Base-by-base conservation (phyloP, 257 asterid genomes). In the Plantago elongata region DNA sequence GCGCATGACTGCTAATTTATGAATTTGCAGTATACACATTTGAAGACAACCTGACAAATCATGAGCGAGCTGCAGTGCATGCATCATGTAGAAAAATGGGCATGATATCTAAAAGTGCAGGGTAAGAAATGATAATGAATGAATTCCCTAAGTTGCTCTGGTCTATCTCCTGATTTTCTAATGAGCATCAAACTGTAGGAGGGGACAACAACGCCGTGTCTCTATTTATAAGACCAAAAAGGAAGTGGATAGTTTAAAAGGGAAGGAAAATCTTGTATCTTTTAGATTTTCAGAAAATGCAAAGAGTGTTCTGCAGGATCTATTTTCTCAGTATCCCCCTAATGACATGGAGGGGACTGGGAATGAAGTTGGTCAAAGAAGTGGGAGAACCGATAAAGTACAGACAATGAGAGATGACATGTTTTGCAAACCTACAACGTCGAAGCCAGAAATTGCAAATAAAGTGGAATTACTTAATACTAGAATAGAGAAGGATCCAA, bases 321-420 rank as follows among this genome's bases (percentile, higher is more conserved):
- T 85, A 66, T 92, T 92, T 75, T 78, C 83, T 67, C 83, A 18
- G 50, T 79, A 80, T 64, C 99, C 99, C 51, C 99, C 99, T 27
- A 83, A 70, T 66, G 89, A 76, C 27, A 78, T 51, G 60, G 95
- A 81, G 69, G 66, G 55, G 66, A 52, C 72, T 62, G 83, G 77
- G 57, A 69, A 77, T 71, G 71, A 69, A 64, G 58, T 68, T 44
- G 78, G 61, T 52, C 65, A 75, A 65, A 55, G 69, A 62, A 68
- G 75, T 55, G 72, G 71, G 48, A 78, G 57, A 64, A 50, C 34
- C 50, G 59, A 57, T 54, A 71, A 51, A 67, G 63, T 30, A 40
- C 70, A 52, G 57, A 68, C 43, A 47, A 63, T 1, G 15, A 76
- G 54, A 68, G 95, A 86, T 77, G 96, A 80, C 57, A 73, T 81